Evolutionary conservation across 805 yeast species (phyloP).

Genomic region (Huiozyma naganishii): DNA sequence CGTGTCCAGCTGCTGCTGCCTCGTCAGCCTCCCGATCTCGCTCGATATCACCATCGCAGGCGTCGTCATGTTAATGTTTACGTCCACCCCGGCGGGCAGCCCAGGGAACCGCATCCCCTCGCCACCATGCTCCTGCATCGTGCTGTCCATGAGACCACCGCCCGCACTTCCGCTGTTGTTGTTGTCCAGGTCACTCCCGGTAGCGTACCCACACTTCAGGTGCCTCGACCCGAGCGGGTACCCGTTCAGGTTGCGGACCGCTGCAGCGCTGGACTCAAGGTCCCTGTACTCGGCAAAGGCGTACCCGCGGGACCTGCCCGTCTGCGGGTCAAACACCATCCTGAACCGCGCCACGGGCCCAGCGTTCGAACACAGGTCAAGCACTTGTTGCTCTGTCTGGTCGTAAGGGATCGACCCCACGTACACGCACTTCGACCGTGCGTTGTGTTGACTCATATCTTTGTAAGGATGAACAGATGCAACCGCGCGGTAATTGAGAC

Average conservation of each 20-base stretch:
- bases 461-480: no score
- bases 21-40: conserved; percentile 17
- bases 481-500: no score
- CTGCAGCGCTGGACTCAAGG: conserved; percentile 78
- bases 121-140: neutral
- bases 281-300: conserved; percentile 81
- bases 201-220: conserved; percentile 65
- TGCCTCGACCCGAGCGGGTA: conserved; percentile 62
- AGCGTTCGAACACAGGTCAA: conserved; percentile 72
- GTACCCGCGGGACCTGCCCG: conserved; percentile 85
- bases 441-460: conserved; percentile 10
- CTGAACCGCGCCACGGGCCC: conserved; percentile 77
- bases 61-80: conserved; percentile 29
- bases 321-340: conserved; percentile 74
- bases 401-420: conserved; percentile 88
- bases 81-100: conserved; percentile 44
- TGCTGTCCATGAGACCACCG: neutral
- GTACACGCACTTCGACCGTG: conserved; percentile 43
- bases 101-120: conserved; percentile 30
- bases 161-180: neutral
- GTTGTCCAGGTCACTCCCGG: conserved; percentile 32
- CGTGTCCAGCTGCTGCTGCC: conserved; percentile 19
- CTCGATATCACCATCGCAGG: conserved; percentile 31
- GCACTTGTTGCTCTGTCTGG: conserved; percentile 87
- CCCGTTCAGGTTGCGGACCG: conserved; percentile 79